Conservation (phyloP, 352 stramenopile species). For the Globisporangium viniferum region DNA sequence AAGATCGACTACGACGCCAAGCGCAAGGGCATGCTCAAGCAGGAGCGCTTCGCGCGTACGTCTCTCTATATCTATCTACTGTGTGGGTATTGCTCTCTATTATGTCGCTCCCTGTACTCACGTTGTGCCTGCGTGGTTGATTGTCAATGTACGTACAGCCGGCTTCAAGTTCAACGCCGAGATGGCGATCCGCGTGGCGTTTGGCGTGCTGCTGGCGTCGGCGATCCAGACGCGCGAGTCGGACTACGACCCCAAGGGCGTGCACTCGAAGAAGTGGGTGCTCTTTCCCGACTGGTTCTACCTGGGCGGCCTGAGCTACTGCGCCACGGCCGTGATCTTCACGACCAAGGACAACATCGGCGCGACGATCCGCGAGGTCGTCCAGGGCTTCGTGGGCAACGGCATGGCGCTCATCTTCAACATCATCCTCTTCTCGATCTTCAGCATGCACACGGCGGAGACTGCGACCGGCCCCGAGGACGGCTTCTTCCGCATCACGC, state of each 20-base stretch:
- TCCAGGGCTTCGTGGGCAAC: slow-evolving; percentile 36
- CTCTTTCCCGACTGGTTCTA: slow-evolving; percentile 68
- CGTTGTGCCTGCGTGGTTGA: not conserved
- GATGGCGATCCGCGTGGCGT: slow-evolving; percentile 49
- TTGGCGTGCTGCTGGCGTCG: slow-evolving; percentile 56
- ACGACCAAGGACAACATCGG: slow-evolving; percentile 36
- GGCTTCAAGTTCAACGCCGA: slow-evolving; percentile 33
- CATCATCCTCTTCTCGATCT: slow-evolving; percentile 47
- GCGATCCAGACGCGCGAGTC: slow-evolving; percentile 49
- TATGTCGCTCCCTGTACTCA: not conserved
- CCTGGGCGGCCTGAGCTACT: slow-evolving; percentile 57
- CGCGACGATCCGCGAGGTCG: slow-evolving; percentile 38
- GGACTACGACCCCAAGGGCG: slow-evolving; percentile 24
- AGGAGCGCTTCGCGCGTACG: slow-evolving; percentile 24
- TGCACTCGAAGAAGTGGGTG: slow-evolving; percentile 46
- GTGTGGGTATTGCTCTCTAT: too few relatives aligned
- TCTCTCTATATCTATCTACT: not conserved
- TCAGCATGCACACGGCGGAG: slow-evolving; percentile 34
- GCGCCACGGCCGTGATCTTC: slow-evolving; percentile 39
- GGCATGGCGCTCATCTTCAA: slow-evolving; percentile 64
- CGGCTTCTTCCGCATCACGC: slow-evolving; percentile 43
- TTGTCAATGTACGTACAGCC: slow-evolving; percentile 15
- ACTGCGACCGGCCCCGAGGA: slow-evolving; percentile 14
- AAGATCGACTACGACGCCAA: slow-evolving; percentile 26
- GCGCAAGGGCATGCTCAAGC: slow-evolving; percentile 24